These are phyloP conservation scores for Blastomyces parvus DNA, from an alignment of 2,329 filamentous ascomycete species.

Conservation along the genomic window DNA sequence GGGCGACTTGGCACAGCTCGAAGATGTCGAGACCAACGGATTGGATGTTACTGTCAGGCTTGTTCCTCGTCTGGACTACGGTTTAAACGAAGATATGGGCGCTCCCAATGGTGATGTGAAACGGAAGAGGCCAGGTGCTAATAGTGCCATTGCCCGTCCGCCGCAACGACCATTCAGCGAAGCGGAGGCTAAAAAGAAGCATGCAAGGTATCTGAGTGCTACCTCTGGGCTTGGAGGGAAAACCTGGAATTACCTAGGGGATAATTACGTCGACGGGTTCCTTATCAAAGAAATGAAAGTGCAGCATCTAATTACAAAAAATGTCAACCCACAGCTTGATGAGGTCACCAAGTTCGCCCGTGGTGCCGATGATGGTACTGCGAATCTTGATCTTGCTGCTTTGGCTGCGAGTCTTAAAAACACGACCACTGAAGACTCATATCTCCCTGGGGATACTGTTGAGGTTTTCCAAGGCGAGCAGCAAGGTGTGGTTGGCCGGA, in stretches of 20 bases:
- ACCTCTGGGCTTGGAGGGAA: conserved; percentile 50
- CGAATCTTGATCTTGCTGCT: conserved; percentile 85
- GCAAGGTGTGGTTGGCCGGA: conserved; percentile 77
- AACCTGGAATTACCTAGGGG: conserved; percentile 73
- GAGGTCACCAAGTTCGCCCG: conserved; percentile 92
- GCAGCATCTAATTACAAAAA: conserved; percentile 70
- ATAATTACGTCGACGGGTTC: conserved; percentile 88
- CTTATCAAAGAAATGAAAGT: conserved; percentile 90
- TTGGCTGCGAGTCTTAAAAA: conserved; percentile 84
- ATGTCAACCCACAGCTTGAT: conserved; percentile 86
- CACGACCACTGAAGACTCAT: conserved; percentile 68
- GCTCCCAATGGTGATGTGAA: conserved; percentile 53
- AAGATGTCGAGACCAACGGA: conserved; percentile 88
- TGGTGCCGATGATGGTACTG: conserved; percentile 80
- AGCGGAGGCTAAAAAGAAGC: conserved; percentile 78
- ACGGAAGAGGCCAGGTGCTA: conserved; percentile 59
- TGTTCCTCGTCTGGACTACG: conserved; percentile 88
- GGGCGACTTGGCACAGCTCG: conserved; percentile 81
- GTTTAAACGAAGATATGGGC: conserved; percentile 66
- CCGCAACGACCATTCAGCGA: conserved; percentile 90
- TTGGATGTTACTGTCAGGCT: conserved; percentile 77
- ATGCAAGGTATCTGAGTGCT: conserved; percentile 53
- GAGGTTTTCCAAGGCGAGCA: conserved; percentile 96
- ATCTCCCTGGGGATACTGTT: conserved; percentile 88
- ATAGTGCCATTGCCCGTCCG: conserved; percentile 56